These are phyloP conservation scores for Trichoderma orchidacearum DNA, from an alignment of 495 filamentous ascomycete species.

Conservation along the genomic window DNA sequence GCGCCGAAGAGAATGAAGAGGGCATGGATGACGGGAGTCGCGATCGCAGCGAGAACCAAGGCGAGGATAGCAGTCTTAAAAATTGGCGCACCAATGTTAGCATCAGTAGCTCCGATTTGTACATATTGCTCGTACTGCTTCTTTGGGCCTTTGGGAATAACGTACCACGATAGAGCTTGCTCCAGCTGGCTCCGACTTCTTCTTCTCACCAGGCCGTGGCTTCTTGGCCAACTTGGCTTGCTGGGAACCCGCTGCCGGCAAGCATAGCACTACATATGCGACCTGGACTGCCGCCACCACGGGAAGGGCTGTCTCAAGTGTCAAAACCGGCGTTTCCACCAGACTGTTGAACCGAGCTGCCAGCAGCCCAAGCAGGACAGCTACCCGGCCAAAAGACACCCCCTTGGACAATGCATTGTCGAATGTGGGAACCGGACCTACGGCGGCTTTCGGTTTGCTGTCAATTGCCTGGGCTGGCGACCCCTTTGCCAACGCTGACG, in stretches of 20 bases:
- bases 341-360: slow-evolving; percentile 46
- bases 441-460: neutral
- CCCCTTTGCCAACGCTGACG: slow-evolving; percentile 2
- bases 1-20: slow-evolving; percentile 80
- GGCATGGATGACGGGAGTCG: slow-evolving; percentile 46
- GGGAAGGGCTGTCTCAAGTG: slow-evolving; percentile 47
- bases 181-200: slow-evolving; percentile 22
- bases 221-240: slow-evolving; percentile 17
- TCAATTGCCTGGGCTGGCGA: neutral
- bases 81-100: slow-evolving; percentile 4
- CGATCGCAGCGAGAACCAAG: slow-evolving; percentile 41
- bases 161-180: slow-evolving; percentile 21
- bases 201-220: slow-evolving; percentile 26
- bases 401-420: neutral
- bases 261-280: slow-evolving; percentile 54
- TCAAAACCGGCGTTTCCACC: slow-evolving; percentile 54
- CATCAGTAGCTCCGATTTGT: too few species aligned
- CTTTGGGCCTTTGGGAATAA: neutral
- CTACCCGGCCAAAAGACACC: slow-evolving; percentile 43
- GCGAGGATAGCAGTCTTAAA: slow-evolving; percentile 47
- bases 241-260: slow-evolving; percentile 47
- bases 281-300: slow-evolving; percentile 51
- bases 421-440: neutral
- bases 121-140: slow-evolving; percentile 3
- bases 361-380: slow-evolving; percentile 44